Evolutionary conservation across 495 filamentous ascomycete species (phyloP), one percentile per base, ranked within the genome.

Genomic region (Xanthoparmelia taractica): DNA sequence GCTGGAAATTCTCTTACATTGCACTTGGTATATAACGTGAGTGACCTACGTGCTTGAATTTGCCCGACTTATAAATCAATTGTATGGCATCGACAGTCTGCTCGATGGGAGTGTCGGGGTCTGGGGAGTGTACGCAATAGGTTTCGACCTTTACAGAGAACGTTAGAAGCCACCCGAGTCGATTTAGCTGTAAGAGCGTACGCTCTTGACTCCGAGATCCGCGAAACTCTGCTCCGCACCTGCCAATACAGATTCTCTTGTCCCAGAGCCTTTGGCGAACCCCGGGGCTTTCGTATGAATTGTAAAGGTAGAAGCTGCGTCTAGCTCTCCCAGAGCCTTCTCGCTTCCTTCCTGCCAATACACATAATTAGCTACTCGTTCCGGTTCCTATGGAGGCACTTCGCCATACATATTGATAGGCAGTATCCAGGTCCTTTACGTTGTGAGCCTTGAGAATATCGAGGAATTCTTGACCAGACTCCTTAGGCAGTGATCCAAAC

Each of bases 71-170:
- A 69, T 79, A 71, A 0, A 78, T 48, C 43, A 74, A 69, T 60
- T 79, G 70, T 58, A 81, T 73, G 7, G 67, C 75, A 8, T 54
- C 68, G 20, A 79, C 67, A 3, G 74, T 73, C 34, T 77, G 73
- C 55, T 76, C 72, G 34, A 80, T 62, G 0, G 77, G 68, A n/a
- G 65, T 69, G 29, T 58, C 57, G 10, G 66, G 64, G 61, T 81
- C 80, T 7, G 79, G 79, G 3, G 72, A 67, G 58, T 82, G 79
- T 27, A 82, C 64, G 65, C 78, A 81, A 65, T 74, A 81, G 38
- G 77, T 67, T 60, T 80, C 77, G 17, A 81, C 73, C 69, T 80
- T 60, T 61, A 33, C 38, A 25, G 40, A 60, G 12, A n/a, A 65
- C 17, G 36, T 66, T 25, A 66, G 37, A 27, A 17, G 33, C n/a